A percentile compares a stretch with the other conserved stretches of the same genome.
These are phyloP conservation scores for Hericium coralloides DNA, from an alignment of 768 basidiomycete genomes.

Conservation along the genomic window DNA sequence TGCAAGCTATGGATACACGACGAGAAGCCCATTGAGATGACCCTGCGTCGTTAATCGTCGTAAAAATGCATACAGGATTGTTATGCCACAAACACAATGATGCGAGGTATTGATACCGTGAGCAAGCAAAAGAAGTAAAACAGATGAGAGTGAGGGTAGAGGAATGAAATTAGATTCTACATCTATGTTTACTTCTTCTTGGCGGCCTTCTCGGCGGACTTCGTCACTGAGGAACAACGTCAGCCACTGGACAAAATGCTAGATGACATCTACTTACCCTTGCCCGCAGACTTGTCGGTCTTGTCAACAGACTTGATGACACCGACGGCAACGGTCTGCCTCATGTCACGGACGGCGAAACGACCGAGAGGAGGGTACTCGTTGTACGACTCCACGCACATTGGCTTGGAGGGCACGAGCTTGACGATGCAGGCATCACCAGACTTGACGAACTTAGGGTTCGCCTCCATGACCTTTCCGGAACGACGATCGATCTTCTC, in stretches of 20 bases:
- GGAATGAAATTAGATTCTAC: conserved; percentile 36
- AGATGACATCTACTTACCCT: conserved; percentile 42
- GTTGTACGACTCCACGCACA: conserved; percentile 90
- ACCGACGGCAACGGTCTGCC: conserved; percentile 97
- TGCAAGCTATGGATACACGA: conserved; percentile 21
- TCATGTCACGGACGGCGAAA: conserved; percentile 99
- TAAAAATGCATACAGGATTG: conserved; percentile 27
- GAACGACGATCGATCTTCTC: conserved; percentile 99
- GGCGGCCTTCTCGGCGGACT: conserved; percentile 92
- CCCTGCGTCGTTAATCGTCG: conserved; percentile 19
- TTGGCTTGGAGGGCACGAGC: conserved; percentile 92
- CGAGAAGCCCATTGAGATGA: conserved; percentile 16
- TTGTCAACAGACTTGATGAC: conserved; percentile 98
- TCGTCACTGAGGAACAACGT: conserved; percentile 52
- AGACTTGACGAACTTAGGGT: conserved; percentile 98
- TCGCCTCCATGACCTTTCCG: conserved; percentile 82
- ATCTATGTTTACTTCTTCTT: conserved; percentile 90
- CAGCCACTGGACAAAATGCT: background rate
- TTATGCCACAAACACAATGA: conserved; percentile 19
- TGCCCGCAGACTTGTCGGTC: conserved; percentile 82
- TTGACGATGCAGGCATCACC: conserved; percentile 99
- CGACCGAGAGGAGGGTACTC: conserved; percentile 99
- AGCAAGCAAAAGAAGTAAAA: conserved; percentile 33
- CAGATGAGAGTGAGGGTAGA: conserved; percentile 31
- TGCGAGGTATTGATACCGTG: conserved; percentile 21